A percentile compares a stretch with the other conserved stretches of the same genome.
Conservation (phyloP, 192 early-diverging fungal species). For the Funneliformis geosporum region DNA sequence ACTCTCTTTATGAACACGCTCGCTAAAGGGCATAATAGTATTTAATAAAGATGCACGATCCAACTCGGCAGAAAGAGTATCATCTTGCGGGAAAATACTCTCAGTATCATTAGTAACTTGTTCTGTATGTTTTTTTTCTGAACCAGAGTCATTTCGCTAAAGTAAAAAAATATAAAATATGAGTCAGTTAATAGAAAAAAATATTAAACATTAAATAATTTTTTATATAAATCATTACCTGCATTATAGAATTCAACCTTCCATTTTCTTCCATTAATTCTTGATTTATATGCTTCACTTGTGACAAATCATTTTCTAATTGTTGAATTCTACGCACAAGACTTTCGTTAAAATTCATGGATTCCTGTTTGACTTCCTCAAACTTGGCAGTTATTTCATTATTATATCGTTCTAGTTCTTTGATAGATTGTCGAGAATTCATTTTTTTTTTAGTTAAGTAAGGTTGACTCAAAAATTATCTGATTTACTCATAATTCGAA, state of each 20-base stretch:
- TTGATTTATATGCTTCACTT: conserved; percentile 68
- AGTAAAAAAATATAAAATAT: not conserved
- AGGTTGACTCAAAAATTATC: no score
- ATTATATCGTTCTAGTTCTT: conserved; percentile 19
- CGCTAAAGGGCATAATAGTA: not conserved
- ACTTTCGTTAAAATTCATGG: not conserved
- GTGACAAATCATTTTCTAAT: conserved; percentile 45
- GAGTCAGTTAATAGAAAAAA: no score
- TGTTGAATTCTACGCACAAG: conserved; percentile 9
- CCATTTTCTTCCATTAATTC: conserved; percentile 81
- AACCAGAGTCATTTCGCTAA: not conserved
- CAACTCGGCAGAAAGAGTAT: conserved; percentile 12
- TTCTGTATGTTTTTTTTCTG: not conserved
- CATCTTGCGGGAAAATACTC: not conserved
- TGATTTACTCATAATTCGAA: no score
- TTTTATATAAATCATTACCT: conserved; percentile 37
- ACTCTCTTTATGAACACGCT: conserved; percentile 31
- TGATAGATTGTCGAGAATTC: conserved; percentile 6
- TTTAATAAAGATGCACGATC: not conserved
- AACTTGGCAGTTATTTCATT: conserved; percentile 18
- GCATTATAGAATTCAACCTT: conserved; percentile 61
- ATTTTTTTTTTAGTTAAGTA: no score
- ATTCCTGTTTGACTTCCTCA: conserved; percentile 12
- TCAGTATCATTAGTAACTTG: not conserved
- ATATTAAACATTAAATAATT: no score